Base-by-base conservation (phyloP, 108 stramenopile genomes). In the Fragilariopsis cylindrus region DNA sequence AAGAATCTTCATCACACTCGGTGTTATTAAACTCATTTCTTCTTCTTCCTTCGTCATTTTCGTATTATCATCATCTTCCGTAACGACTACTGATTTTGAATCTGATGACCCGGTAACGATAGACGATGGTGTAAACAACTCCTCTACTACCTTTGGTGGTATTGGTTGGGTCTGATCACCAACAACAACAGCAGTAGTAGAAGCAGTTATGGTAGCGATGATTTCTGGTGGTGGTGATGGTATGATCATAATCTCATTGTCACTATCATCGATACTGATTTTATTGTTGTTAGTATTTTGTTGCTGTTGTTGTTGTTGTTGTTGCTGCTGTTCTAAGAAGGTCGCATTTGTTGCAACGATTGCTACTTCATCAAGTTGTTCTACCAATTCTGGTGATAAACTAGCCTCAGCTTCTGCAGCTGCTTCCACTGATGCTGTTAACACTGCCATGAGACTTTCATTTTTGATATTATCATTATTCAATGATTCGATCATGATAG, bases 1-100 rank as follows among this genome's bases (percentile, higher is more conserved):
- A 3, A 94, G 77, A 70, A 94, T 94, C 69, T 87, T 89, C 2
- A 48, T 16, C 3, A 91, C 76, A 19, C 69, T 65, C 12, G 93
- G 93, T 8, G 88, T 74, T 45, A 30, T 30, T 30, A 30, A 2
- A 30, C 30, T 30, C 30, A 30, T 30, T 30, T 30, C 30, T 30
- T 30, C 30, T 30, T 30, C 30, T 30, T 30, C 30, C 30, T 2
- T 30, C 30, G 30, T 30, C 30, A 30, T 30, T 30, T 30, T 30
- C 2, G 30, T 30, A 30, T 30, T 30, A 30, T 30, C 30, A 30
- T 30, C 30, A 2, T 30, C 30, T 30, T 30, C 30, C 2, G 30
- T 30, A 30, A 30, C 30, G 30, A 30, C 30, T 1, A 30, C 30
- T 30, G 30, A 30, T 30, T 2, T 30, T 30, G 30, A 30, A 30